Base-by-base conservation (phyloP, 306 rosid genomes). In the Dryas drummondii region DNA sequence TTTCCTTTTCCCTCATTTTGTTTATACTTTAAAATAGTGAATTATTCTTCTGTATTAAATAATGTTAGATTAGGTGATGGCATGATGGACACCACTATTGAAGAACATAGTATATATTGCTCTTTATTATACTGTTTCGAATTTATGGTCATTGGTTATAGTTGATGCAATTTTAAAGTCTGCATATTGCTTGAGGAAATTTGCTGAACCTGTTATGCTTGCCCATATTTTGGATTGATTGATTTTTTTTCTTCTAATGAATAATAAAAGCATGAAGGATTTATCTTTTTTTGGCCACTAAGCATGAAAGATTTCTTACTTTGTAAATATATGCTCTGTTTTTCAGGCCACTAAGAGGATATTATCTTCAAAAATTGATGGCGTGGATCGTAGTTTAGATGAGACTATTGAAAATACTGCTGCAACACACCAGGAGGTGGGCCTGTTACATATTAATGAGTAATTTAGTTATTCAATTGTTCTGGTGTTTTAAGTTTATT, bases 321-420 rank as follows among this genome's bases (percentile, higher is more conserved):
- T 73, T 55, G 54, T 52, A 70, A 58, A 72, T 59, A 1, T 71
- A 70, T 78, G 40, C 4, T 67, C 55, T 49, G 54, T 71, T 73
- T 49, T 84, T 84, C 92, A 96, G 99, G 92, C 81, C 9, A 83
- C 93, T 68, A 88, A 70, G 84, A 85, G 75, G 76, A 85, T 76
- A 73, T 71, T 92, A 78, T 85, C 92, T 79, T 83, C 80, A n/a
- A 88, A 81, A 82, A 80, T 96, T 52, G 88, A 87, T 42, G 40
- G 65, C 41, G 75, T 84, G 57, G 99, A 96, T 76, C 64, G 46
- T 76, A 83, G 71, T 76, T 73, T 92, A 78, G 90, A 87, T 47
- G 96, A 89, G 57, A 68, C 82, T 82, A 81, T 81, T 44, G 86
- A 89, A 51, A 66, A 82, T 52, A 48, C 84, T 71, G 52, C 67